Conservation (phyloP, 129 eudicot genomes). For the Helianthus annuus region HanXRQr2.0-SUNRISE NC_035435.2:167230412-167230911, state of each 20-base stretch:
- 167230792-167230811: conserved; percentile 23
- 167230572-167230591: neutral
- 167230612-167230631: neutral
- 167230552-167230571: conserved; percentile 18
- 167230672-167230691: neutral
- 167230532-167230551: neutral
- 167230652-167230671: conserved; percentile 7
- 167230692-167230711: neutral
- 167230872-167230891: conserved; percentile 83
- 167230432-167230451: too few species aligned
- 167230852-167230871: conserved; percentile 29
- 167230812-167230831: neutral
- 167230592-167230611: conserved; percentile 1
- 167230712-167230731: neutral
- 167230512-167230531: neutral
- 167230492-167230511: neutral
- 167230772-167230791: conserved; percentile 30
- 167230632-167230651: conserved; percentile 2
- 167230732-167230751: neutral
- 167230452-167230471: too few species aligned
- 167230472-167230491: neutral
- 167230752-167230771: conserved; percentile 9
- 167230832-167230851: neutral
- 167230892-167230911: conserved; percentile 61
- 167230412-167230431: too few species aligned